A percentile compares a stretch with the other conserved stretches of the same genome.
These are phyloP conservation scores for Penicillium brasilianum DNA, from an alignment of 2,329 filamentous ascomycete species.

Conservation along the genomic window DNA sequence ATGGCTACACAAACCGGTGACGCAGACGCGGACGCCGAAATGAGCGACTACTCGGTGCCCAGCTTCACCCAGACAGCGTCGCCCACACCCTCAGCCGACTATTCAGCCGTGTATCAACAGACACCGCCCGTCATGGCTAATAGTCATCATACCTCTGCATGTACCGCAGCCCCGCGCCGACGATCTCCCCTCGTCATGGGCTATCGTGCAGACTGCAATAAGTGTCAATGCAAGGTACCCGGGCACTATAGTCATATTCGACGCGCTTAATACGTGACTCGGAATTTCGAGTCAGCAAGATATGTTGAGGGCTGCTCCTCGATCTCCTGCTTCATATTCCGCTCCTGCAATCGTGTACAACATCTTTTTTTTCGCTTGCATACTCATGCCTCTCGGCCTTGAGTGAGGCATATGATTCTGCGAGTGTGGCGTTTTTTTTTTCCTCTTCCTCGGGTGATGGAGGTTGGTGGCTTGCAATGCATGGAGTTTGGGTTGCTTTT, in stretches of 20 bases:
- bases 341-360: not conserved
- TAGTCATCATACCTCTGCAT: not conserved
- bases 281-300: not conserved
- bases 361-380: not conserved
- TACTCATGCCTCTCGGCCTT: not conserved
- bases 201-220: constrained; percentile 77
- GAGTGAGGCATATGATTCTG: not conserved
- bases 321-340: not conserved
- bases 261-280: constrained; percentile 30
- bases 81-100: not conserved
- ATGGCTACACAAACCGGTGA: constrained; percentile 13
- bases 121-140: not conserved
- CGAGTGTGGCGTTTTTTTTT: not conserved
- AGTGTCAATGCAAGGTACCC: constrained; percentile 74
- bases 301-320: not conserved
- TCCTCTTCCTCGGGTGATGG: not conserved
- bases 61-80: not conserved
- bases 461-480: not conserved
- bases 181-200: constrained; percentile 78
- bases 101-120: not conserved
- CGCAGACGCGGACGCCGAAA: constrained; percentile 28
- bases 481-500: not conserved
- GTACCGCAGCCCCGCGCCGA: constrained; percentile 20
- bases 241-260: constrained; percentile 79
- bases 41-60: constrained; percentile 17